Evolutionary conservation across 768 basidiomycete genomes (phyloP), one percentile per base, ranked within the genome.

Genomic region (Lactifluus echinatus): DNA sequence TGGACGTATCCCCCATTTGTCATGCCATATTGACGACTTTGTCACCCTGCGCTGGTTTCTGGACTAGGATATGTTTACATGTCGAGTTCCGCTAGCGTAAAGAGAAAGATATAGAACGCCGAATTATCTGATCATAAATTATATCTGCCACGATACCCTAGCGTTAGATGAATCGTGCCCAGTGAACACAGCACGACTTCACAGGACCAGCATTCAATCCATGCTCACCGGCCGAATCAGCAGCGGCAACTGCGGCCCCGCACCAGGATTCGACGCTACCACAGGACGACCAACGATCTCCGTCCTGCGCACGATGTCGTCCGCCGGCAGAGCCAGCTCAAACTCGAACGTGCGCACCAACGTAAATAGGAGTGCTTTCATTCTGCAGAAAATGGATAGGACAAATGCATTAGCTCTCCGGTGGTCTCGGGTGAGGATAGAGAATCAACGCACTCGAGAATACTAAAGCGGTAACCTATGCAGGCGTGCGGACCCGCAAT

Each of bases 401-500:
- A 29, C 0, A 14, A 23, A 17, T 7, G 14, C 4, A 39, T 21
- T 21, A 39, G 8, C 15, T 34, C 19, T n/a, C 15, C 19, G 4
- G 31, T 17, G 1, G 26, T 28, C 14, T 14, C 23, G 26, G 21
- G 33, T 1, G 28, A 26, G n/a, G 7, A 10, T 11, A 17, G 8
- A 12, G 11, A 3, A 12, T 17, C n/a, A 36, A 64, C 62, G 26
- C 31, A 66, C 66, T 64, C 68, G 17, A 65, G 45, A 10, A 70
- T 45, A 12, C 55, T 34, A 31, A 70, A 70, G 14, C 66, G 63
- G 55, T 61, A 70, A 1, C 69, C 69, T 33, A 70, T 68, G 53
- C 70, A 71, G 10, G 63, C 55, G 36, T 57, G 59, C 10, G 67
- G 61, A 23, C 70, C 70, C 2, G 66, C 69, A 14, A 70, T 53